Base-by-base conservation (phyloP, 768 basidiomycete genomes). In the Tricholoma hemisulphureum region DNA sequence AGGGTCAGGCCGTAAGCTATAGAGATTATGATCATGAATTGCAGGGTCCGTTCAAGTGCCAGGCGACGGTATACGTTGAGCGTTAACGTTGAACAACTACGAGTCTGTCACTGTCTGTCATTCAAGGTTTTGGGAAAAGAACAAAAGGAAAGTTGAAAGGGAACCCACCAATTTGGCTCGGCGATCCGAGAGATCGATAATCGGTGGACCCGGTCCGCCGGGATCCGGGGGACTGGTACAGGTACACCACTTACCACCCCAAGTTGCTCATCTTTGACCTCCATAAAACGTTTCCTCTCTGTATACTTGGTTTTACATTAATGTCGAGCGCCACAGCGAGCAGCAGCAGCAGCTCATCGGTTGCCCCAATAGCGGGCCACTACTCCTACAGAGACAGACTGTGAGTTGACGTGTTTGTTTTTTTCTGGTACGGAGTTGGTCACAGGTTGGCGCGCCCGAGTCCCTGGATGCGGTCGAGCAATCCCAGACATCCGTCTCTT, bases 101-200 rank as follows among this genome's bases (percentile, higher is more conserved):
- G 31, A 13, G 9, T 8, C 32, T 34, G 9, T 8, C 32, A 8
- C 2, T 34, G 9, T 34, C 14, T 48, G 14, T 2, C 26, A 28
- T n/a, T 16, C 46, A 48, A 48, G 14, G 45, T 46, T 46, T 46
- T 46, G 45, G 45, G 23, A 45, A 20, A 43, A 43, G 11, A 46
- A 16, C 24, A 46, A 49, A 49, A 49, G 46, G 46, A 49, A 49
- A 29, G 26, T 49, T 49, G 46, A 49, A 49, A 49, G 46, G 28
- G 46, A 49, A 9, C 6, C 46, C 46, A 29, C 7, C 16, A n/a
- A 18, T 3, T 28, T 49, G 46, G 46, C 46, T 49, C 46, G 3
- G 6, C 1, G 46, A 29, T 28, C 46, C 46, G 46, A 29, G 7
- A 49, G 46, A 49, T 49, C 46, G 46, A 28, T 49, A 49, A 28